A percentile compares a stretch with the other conserved stretches of the same genome.
These are phyloP conservation scores for Sphenostylis stenocarpa DNA, from an alignment of 306 rosid genomes.

Conservation along the genomic window DNA sequence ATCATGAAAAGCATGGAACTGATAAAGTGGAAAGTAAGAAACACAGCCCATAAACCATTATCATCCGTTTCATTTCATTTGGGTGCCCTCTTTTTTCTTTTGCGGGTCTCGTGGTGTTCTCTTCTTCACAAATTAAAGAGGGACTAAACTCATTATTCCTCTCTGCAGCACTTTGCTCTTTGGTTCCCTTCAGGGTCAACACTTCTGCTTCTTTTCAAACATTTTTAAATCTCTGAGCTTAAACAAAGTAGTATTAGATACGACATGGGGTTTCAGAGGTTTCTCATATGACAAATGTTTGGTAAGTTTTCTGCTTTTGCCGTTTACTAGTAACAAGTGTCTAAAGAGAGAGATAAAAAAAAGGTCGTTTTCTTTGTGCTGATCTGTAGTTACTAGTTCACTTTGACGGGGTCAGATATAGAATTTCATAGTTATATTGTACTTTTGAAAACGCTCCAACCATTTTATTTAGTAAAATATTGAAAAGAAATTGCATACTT, in stretches of 20 bases:
- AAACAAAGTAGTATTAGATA: conserved; percentile 25
- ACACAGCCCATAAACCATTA: conserved; percentile 49
- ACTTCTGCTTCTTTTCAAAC: conserved; percentile 59
- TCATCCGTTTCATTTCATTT: conserved; percentile 19
- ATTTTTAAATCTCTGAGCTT: conserved; percentile 45
- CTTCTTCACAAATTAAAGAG: conserved; percentile 46
- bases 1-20: conserved; percentile 51
- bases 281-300: conserved; percentile 33
- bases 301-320: conserved; percentile 44
- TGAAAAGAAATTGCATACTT: background rate
- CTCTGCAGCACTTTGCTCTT: conserved; percentile 44
- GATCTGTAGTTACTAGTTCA: conserved; percentile 33
- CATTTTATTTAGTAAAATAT: background rate
- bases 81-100: background rate
- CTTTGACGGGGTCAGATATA: conserved; percentile 26
- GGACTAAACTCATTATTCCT: conserved; percentile 49
- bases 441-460: conserved; percentile 30
- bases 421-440: conserved; percentile 24
- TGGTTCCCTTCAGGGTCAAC: conserved; percentile 83
- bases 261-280: conserved; percentile 41
- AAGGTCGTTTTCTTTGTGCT: conserved; percentile 22
- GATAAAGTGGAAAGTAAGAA: conserved; percentile 46
- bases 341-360: background rate
- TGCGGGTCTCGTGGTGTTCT: conserved; percentile 37
- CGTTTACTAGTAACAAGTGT: conserved; percentile 6